These are phyloP conservation scores for Thelonectria discophora DNA, from an alignment of 2,329 filamentous ascomycete genomes.

Conservation along the genomic window DNA sequence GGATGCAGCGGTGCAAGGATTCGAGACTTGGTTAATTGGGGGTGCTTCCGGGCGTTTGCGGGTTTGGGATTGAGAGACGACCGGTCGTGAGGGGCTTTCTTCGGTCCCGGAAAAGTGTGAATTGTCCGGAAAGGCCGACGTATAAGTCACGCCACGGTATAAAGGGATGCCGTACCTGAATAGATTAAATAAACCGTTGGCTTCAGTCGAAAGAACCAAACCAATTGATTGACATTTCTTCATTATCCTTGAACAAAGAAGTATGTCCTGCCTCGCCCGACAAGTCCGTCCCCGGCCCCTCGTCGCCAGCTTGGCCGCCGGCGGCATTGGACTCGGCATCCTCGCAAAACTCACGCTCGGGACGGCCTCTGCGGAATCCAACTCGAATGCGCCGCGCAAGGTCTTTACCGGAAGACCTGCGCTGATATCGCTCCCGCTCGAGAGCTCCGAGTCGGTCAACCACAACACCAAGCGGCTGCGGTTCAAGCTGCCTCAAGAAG, in stretches of 20 bases:
- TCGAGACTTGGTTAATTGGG: not conserved
- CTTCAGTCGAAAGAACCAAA: not conserved
- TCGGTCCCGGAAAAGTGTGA: constrained; percentile 24
- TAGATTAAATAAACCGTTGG: not conserved
- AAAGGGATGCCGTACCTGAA: not conserved
- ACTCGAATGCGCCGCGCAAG: constrained; percentile 29
- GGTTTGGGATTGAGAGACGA: not conserved
- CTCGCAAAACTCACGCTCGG: constrained; percentile 35
- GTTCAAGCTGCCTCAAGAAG: constrained; percentile 61
- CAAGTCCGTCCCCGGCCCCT: constrained; percentile 34
- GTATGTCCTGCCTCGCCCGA: constrained; percentile 31
- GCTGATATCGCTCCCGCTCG: constrained; percentile 58
- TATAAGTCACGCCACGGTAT: constrained; percentile 3
- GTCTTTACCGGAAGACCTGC: constrained; percentile 49
- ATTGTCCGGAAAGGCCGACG: constrained; percentile 11
- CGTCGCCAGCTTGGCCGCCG: constrained; percentile 35
- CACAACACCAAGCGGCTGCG: constrained; percentile 67
- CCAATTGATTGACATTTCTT: not conserved
- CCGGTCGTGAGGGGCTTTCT: not conserved
- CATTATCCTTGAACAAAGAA: not conserved
- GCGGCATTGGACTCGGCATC: constrained; percentile 30
- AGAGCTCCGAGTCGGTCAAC: constrained; percentile 62
- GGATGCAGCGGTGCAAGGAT: not conserved
- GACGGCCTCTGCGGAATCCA: constrained; percentile 35
- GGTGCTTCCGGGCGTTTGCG: constrained; percentile 1